phyloP scores from a whole-genome alignment of 108 stramenopile genomes.

The Aurantiochytrium sp. region DNA sequence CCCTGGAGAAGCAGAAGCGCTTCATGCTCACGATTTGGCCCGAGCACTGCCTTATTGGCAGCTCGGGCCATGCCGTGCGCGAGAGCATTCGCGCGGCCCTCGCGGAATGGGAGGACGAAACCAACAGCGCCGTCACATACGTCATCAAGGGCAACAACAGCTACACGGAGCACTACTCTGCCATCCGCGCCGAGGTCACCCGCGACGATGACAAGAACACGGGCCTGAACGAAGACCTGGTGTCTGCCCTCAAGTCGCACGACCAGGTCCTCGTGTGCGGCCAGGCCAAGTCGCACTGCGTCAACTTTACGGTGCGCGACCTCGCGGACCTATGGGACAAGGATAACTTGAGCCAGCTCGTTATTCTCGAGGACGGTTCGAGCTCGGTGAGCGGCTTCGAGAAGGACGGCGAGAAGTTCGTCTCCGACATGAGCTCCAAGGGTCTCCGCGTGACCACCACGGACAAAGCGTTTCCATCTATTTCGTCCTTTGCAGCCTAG shows the following conservation, averaged over 20 bases:
- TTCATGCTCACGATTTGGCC: constrained; percentile 87
- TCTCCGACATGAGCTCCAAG: constrained; percentile 59
- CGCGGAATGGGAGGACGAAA: constrained; percentile 56
- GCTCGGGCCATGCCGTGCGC: constrained; percentile 67
- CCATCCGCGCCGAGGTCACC: constrained; percentile 78
- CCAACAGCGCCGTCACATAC: constrained; percentile 32
- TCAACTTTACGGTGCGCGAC: constrained; percentile 71
- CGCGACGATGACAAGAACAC: constrained; percentile 54
- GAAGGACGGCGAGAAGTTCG: constrained; percentile 56
- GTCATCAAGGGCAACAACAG: constrained; percentile 76
- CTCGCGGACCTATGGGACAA: constrained; percentile 48
- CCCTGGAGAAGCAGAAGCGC: constrained; percentile 63
- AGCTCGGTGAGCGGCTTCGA: constrained; percentile 82
- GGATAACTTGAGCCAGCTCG: constrained; percentile 52
- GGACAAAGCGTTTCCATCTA: background rate
- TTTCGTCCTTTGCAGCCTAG: too few relatives aligned
- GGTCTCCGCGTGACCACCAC: background rate
- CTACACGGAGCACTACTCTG: constrained; percentile 85
- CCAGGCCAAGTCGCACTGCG: constrained; percentile 88
- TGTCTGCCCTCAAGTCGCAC: constrained; percentile 47
- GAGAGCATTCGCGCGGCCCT: constrained; percentile 56
- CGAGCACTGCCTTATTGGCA: constrained; percentile 86
- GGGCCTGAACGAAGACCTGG: constrained; percentile 51
- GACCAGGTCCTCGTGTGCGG: constrained; percentile 74
- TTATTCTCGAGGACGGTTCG: constrained; percentile 69